phyloP scores from a whole-genome alignment of 2,329 filamentous ascomycete species.

The Fusarium hainanense region DNA sequence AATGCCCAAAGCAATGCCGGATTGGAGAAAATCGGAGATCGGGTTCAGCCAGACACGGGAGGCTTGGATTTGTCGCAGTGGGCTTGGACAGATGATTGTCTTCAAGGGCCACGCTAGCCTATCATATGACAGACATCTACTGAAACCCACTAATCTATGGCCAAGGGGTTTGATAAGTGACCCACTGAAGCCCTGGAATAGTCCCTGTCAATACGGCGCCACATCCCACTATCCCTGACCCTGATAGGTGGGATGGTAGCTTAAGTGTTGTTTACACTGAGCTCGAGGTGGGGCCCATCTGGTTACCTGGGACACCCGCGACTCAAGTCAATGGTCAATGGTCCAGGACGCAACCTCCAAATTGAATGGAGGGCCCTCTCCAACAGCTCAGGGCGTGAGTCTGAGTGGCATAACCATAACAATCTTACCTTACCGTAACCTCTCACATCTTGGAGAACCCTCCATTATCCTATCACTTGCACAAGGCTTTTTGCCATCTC shows the following conservation, averaged over 20 bases:
- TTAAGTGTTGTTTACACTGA: slow-evolving; percentile 43
- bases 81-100: slow-evolving; percentile 19
- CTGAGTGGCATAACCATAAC: slow-evolving; percentile 35
- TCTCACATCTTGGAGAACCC: slow-evolving; percentile 14
- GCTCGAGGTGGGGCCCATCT: slow-evolving; percentile 32
- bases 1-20: slow-evolving; percentile 5
- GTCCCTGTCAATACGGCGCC: slow-evolving; percentile 33
- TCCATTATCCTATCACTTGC: slow-evolving; percentile 11
- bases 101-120: slow-evolving; percentile 3
- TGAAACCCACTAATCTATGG: slow-evolving; percentile 16
- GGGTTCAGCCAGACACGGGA: slow-evolving; percentile 31
- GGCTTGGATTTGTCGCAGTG: slow-evolving; percentile 17
- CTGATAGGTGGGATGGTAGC: slow-evolving; percentile 39
- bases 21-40: slow-evolving; percentile 39
- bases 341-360: slow-evolving; percentile 36
- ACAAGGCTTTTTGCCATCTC: background rate
- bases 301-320: slow-evolving; percentile 41
- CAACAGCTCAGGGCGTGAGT: slow-evolving; percentile 18
- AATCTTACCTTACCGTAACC: slow-evolving; percentile 17
- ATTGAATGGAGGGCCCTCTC: slow-evolving; percentile 17
- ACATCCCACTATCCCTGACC: slow-evolving; percentile 22
- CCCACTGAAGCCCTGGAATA: slow-evolving; percentile 23
- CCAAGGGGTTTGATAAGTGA: slow-evolving; percentile 14
- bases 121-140: slow-evolving; percentile 17
- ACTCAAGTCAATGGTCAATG: slow-evolving; percentile 19